phyloP scores from a whole-genome alignment of 805 yeast genomes.

The Wickerhamiella nectarea region DNA sequence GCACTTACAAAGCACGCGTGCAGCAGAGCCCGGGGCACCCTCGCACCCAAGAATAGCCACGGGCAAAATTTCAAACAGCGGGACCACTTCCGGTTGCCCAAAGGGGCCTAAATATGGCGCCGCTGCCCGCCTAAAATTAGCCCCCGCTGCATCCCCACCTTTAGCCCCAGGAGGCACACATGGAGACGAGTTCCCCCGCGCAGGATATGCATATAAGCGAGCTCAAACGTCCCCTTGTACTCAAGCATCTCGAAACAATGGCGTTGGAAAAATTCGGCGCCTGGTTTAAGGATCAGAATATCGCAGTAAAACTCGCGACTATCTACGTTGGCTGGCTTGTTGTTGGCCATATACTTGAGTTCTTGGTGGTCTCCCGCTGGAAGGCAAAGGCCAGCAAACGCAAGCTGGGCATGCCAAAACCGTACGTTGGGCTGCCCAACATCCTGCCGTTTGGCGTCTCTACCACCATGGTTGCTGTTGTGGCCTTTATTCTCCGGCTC shows the following conservation, averaged over 20 bases:
- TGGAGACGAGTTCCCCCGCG: not conserved
- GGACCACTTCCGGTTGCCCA: not conserved
- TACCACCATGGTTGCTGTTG: not conserved
- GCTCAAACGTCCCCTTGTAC: no score
- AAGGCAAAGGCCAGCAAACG: not conserved
- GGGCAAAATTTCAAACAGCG: not conserved
- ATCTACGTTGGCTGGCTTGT: not conserved
- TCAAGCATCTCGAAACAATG: no score
- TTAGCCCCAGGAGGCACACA: not conserved
- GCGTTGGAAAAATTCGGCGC: not conserved
- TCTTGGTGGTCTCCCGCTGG: not conserved
- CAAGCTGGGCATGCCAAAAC: not conserved
- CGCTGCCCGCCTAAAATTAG: not conserved
- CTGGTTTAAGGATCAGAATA: constrained; percentile 2
- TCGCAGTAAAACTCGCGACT: not conserved
- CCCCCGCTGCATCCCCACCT: not conserved
- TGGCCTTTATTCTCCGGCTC: not conserved
- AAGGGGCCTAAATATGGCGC: not conserved
- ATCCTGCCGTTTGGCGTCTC: constrained; percentile 2
- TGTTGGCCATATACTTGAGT: constrained; percentile 1
- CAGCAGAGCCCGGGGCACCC: no score
- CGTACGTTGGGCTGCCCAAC: not conserved
- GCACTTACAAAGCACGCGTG: no score
- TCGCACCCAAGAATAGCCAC: no score
- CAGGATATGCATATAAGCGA: not conserved